Evolutionary conservation across 208 protist genomes (phyloP), one percentile per base, ranked within the genome.

Genomic region (Blechomonas ayalai): DNA sequence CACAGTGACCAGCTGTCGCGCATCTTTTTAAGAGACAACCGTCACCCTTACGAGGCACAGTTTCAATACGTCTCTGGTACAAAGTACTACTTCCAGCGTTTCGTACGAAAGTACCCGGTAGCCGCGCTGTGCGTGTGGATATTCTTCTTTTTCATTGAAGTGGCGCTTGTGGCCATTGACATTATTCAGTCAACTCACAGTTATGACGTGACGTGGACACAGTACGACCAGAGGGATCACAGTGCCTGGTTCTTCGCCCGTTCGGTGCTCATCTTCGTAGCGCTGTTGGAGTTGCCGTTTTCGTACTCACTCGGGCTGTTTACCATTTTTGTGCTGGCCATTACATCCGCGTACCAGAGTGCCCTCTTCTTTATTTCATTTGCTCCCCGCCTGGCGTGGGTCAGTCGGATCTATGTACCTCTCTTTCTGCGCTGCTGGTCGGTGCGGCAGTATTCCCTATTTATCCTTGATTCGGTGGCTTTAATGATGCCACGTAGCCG

Each of bases 351-450:
- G 13, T 90, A 93, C 52, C 78, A 86, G 45, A 86, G 87, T 25
- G 39, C 83, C 16, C 43, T 84, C 25, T 81, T 87, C 51, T 73
- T 89, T 42, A 39, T 90, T 1, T 59, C 80, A 0, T 50, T 78
- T 23, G 52, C 38, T 37, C 58, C 62, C 13, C 19, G 38, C 0
- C 35, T 82, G 16, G 59, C 52, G 10, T 90, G 78, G 77, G 70
- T 86, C 3, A 92, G 75, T 34, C 55, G 68, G 10, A 49, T 90
- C 28, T 93, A 93, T 55, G 84, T 93, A 40, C 84, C 84, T 6
- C 60, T 82, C 32, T 93, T 93, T 48, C 47, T 93, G 45, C 80
- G 84, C 2, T 82, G 73, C 50, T 93, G 84, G 81, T 71, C 84
- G 5, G 71, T 93, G 65, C 62, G 84, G 32, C 81, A 89, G 52